Percentiles rank a stretch among this genome's conserved stretches.
These are phyloP conservation scores for Solioccasus polychromus DNA, from an alignment of 768 basidiomycete genomes.

Conservation along the genomic window DNA sequence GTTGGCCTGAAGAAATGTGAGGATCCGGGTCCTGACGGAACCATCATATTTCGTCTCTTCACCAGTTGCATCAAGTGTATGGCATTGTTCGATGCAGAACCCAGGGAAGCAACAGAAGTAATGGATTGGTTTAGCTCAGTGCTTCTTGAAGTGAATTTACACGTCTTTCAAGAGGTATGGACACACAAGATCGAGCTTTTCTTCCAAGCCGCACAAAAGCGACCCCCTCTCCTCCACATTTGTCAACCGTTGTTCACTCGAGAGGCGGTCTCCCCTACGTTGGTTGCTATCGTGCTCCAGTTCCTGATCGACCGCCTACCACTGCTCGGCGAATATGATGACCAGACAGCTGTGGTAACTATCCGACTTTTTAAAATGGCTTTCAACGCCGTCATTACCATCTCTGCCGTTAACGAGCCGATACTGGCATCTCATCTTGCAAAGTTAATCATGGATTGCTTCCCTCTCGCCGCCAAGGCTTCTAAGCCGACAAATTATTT, in stretches of 20 bases:
- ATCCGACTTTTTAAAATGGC: constrained; percentile 95
- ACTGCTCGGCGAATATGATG: constrained; percentile 80
- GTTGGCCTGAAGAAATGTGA: constrained; percentile 76
- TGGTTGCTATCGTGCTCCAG: constrained; percentile 85
- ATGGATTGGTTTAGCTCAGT: constrained; percentile 78
- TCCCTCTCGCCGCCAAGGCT: constrained; percentile 90
- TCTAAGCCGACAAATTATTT: constrained; percentile 91
- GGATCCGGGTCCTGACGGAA: constrained; percentile 77
- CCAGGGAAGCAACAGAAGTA: constrained; percentile 69
- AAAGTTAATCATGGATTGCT: constrained; percentile 93
- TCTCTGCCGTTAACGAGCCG: constrained; percentile 76
- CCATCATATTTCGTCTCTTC: constrained; percentile 85
- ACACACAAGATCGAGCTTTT: constrained; percentile 90
- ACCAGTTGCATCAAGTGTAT: constrained; percentile 82
- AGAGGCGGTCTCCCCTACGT: constrained; percentile 71
- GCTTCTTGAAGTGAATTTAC: constrained; percentile 78
- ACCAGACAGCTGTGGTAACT: constrained; percentile 75
- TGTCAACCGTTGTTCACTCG: constrained; percentile 80
- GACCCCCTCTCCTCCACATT: constrained; percentile 77
- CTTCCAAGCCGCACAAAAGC: constrained; percentile 74
- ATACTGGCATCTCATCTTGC: constrained; percentile 92
- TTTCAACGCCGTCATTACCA: constrained; percentile 78
- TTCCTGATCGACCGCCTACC: constrained; percentile 83
- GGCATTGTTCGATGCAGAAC: constrained; percentile 73
- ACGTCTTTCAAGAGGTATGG: constrained; percentile 97